Conservation (phyloP, 2,329 filamentous ascomycete genomes). For the Cordyceps tenuipes region DNA sequence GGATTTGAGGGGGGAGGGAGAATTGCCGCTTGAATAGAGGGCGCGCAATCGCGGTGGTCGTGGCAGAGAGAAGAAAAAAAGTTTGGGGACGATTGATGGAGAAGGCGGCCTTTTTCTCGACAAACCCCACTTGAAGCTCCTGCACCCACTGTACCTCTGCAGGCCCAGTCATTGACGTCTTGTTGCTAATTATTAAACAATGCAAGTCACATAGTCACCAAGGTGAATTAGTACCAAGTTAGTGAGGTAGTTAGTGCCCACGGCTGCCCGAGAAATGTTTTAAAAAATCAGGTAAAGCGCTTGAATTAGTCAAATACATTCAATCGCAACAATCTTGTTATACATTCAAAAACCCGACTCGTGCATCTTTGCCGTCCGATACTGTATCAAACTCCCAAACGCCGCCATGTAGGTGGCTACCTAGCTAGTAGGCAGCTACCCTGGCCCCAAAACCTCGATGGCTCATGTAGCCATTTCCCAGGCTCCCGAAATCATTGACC, state of each 20-base stretch:
- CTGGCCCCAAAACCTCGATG: neutral
- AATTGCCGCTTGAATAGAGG: neutral
- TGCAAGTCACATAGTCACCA: no score
- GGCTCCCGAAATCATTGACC: neutral
- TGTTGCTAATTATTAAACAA: neutral
- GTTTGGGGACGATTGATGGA: conserved; percentile 12
- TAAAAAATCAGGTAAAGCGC: neutral
- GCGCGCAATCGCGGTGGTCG: neutral
- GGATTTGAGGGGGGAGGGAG: neutral
- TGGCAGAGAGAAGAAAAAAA: conserved; percentile 6
- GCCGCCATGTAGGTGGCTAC: conserved; percentile 1
- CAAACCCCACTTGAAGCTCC: conserved; percentile 10
- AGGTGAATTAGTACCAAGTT: no score
- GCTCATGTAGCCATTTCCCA: neutral
- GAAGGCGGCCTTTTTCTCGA: conserved; percentile 6
- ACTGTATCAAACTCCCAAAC: conserved; percentile 3
- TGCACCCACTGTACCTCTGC: neutral
- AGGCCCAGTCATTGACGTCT: neutral
- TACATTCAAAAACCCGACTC: neutral
- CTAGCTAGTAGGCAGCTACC: neutral
- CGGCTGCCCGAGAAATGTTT: neutral
- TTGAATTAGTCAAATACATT: neutral
- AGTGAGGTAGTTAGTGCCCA: no score
- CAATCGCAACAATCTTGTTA: neutral
- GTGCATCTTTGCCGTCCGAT: neutral